Conservation (phyloP, 192 early-diverging fungal genomes). For the Ambispora gerdemannii region DNA sequence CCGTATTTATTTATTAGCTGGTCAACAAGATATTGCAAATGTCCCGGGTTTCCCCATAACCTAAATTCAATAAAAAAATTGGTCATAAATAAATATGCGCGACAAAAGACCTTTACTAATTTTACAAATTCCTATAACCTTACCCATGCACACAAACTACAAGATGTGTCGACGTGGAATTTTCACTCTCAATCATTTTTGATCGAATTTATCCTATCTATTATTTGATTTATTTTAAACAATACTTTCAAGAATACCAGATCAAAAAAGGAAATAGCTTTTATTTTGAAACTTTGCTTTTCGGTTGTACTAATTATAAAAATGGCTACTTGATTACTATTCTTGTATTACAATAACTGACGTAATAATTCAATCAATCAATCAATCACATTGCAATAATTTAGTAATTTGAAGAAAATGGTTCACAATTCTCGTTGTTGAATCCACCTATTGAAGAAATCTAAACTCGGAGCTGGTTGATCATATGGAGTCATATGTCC, state of each 20-base stretch:
- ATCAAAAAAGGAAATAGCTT: too few species aligned
- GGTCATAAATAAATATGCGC: too few species aligned
- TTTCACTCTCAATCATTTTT: neutral
- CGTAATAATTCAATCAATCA: neutral
- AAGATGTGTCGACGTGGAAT: neutral
- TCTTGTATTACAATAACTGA: neutral
- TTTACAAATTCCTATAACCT: neutral
- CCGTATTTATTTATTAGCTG: constrained; percentile 9
- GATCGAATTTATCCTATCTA: too few species aligned
- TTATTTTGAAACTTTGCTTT: too few species aligned
- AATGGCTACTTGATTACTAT: neutral
- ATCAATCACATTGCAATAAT: too few species aligned
- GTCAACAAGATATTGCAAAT: constrained; percentile 20
- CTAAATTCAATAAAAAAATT: too few species aligned
- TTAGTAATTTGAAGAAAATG: neutral
- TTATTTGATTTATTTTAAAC: too few species aligned
- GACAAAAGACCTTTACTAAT: too few species aligned
- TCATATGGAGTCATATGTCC: constrained; percentile 96
- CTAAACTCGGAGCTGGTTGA: constrained; percentile 74
- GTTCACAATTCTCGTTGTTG: neutral
- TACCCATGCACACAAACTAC: neutral
- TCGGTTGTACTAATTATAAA: too few species aligned
- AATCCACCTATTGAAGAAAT: constrained; percentile 89
- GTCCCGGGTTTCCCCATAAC: constrained; percentile 26
- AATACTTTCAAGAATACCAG: too few species aligned